Base-by-base conservation (phyloP, 129 eudicot genomes). In the Rutidosis leptorrhynchoides region DNA sequence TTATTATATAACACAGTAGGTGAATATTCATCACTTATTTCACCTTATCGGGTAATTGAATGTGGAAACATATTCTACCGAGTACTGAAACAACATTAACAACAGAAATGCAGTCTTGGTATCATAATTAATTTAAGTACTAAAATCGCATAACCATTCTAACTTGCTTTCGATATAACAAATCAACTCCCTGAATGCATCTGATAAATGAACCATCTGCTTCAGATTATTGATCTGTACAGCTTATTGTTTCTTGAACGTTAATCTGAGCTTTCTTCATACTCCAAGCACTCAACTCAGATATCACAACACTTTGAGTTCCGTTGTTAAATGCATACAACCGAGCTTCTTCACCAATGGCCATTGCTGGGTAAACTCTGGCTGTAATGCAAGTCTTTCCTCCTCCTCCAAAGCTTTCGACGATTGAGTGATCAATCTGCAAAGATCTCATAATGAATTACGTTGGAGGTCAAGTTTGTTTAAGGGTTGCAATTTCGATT, bases 371-470 rank as follows among this genome's bases (percentile, higher is more conserved):
- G 74, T 89, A 85, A 73, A 79, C 96, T 53, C 96, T 72, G 5
- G 94, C 73, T 40, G 94, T 83, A 4, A 89, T 85, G 62, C 89
- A 83, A 20, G 79, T 73, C 69, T 64, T 81, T 33, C 96, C 96
- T 58, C 74, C 76, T 21, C 84, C 90, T 32, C 84, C 96, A 61
- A 82, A 88, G 67, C 85, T 83, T 75, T 88, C 96, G 22, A 88
- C 15, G 14, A 88, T 80, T 5, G 96, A 88, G 58, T 80, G 83
- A 78, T 88, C 91, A 21, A 84, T 76, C 96, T 88, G 86, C 65
- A 64, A 49, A 55, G 23, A 51, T 40, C 16, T 12, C 11, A 51
- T 14, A 62, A 22, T 7, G 7, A 59, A n/a, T 15, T 8, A 24
- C 43, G 33, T 42, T 42, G 22, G 21, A 56, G 5, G 9, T 55